Evolutionary conservation across 495 filamentous ascomycete species (phyloP).

Genomic region (Penicillium diatomitis): DNA sequence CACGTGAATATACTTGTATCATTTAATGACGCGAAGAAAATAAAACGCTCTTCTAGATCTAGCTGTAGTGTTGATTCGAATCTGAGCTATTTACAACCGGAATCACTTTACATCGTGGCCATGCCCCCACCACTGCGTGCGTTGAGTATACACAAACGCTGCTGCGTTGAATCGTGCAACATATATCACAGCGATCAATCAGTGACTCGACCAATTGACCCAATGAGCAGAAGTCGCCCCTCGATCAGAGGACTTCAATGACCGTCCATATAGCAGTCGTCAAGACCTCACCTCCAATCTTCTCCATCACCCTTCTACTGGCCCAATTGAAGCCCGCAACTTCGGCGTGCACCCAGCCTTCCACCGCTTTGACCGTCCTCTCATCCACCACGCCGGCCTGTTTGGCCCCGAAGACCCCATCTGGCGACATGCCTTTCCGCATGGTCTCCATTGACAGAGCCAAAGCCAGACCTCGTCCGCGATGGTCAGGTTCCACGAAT

Average conservation of each 20-base stretch:
- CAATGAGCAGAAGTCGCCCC: no score
- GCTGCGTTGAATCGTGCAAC: no score
- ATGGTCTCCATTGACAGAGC: constrained; percentile 28
- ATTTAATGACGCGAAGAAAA: no score
- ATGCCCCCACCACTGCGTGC: no score
- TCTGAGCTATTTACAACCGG: no score
- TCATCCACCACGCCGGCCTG: constrained; percentile 2
- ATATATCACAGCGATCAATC: not conserved
- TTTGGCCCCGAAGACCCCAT: constrained; percentile 13
- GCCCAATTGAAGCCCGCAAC: constrained; percentile 34
- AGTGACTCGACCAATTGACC: constrained; percentile 1
- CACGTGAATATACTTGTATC: no score
- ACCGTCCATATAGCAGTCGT: constrained; percentile 33
- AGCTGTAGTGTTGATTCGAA: no score
- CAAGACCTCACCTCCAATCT: constrained; percentile 32
- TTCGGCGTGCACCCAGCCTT: constrained; percentile 37
- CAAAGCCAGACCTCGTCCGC: constrained; percentile 35
- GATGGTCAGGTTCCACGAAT: constrained; percentile 41
- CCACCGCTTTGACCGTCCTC: not conserved
- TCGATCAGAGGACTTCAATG: constrained; percentile 20
- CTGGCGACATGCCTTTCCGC: constrained; percentile 18
- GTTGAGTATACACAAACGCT: no score
- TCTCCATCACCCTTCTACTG: constrained; percentile 43
- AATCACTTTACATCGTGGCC: no score
- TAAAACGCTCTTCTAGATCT: no score